phyloP scores from a whole-genome alignment of 139 green algal genomes.

The Zygnema cylindricum region DNA sequence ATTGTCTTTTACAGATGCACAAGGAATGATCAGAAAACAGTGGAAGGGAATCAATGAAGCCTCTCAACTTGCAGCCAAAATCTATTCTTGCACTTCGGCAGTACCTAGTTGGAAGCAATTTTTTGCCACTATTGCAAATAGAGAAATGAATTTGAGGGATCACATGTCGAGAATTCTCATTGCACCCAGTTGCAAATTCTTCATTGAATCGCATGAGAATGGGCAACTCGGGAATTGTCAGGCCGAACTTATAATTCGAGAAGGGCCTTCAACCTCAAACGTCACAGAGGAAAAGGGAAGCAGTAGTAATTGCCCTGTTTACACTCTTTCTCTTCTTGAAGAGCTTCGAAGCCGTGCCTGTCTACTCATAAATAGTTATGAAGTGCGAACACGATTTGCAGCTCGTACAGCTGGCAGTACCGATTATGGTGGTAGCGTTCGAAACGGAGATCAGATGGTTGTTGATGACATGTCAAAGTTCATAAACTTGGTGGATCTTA shows the following conservation, averaged over 20 bases:
- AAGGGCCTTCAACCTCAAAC: too few relatives aligned
- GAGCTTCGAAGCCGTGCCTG: constrained; percentile 13
- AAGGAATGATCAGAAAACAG: neutral
- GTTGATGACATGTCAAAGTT: neutral
- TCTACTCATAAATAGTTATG: neutral
- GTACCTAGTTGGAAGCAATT: neutral
- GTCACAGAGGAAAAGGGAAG: neutral
- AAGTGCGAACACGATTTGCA: neutral
- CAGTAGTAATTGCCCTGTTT: neutral
- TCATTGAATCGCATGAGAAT: too few relatives aligned
- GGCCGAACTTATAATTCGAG: too few relatives aligned
- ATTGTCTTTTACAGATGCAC: neutral
- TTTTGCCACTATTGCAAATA: neutral
- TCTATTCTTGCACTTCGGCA: neutral
- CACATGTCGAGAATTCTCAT: neutral
- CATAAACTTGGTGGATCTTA: neutral
- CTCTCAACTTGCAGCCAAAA: neutral
- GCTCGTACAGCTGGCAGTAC: neutral
- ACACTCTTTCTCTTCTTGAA: neutral
- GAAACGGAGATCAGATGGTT: neutral
- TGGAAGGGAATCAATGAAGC: neutral
- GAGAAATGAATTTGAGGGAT: neutral
- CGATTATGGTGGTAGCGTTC: neutral
- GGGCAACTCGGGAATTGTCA: too few relatives aligned
- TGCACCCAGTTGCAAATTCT: neutral